These are phyloP conservation scores for Cylindrodendrum hubeiense DNA, from an alignment of 2,329 filamentous ascomycete species.

Conservation along the genomic window DNA sequence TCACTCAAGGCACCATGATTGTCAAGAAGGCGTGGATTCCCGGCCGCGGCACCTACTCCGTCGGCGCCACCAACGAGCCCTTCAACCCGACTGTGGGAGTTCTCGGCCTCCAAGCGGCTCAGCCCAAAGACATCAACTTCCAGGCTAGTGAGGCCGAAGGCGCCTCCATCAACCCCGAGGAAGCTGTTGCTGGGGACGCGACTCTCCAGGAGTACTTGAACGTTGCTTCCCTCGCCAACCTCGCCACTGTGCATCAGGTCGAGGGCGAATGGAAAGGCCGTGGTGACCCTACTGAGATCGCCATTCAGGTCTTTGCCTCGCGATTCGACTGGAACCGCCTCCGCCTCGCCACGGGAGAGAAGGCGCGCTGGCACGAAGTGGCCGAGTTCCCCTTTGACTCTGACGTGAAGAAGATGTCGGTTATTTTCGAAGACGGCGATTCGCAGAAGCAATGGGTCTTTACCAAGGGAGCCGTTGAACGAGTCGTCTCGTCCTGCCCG, in stretches of 20 bases:
- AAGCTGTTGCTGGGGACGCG: conserved; percentile 58
- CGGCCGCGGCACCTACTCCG: conserved; percentile 58
- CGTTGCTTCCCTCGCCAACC: conserved; percentile 74
- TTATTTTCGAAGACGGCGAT: conserved; percentile 67
- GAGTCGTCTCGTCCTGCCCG: conserved; percentile 74
- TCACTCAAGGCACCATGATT: conserved; percentile 67
- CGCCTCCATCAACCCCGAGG: conserved; percentile 39
- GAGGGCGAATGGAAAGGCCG: conserved; percentile 71
- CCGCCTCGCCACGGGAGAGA: conserved; percentile 62
- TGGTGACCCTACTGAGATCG: conserved; percentile 76
- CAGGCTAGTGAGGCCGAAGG: conserved; percentile 42
- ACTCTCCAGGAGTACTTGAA: conserved; percentile 69
- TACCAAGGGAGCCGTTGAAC: conserved; percentile 78
- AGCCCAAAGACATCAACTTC: conserved; percentile 52
- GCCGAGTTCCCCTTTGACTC: conserved; percentile 82
- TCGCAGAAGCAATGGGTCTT: conserved; percentile 62
- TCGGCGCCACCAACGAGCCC: conserved; percentile 65
- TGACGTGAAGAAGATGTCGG: conserved; percentile 81
- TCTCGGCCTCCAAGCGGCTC: conserved; percentile 53
- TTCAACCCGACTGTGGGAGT: conserved; percentile 68
- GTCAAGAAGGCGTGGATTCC: conserved; percentile 66
- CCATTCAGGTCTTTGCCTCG: conserved; percentile 79
- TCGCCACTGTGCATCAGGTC: conserved; percentile 70
- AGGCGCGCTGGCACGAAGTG: conserved; percentile 66
- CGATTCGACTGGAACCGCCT: conserved; percentile 74